Evolutionary conservation across 139 green algal genomes (phyloP).

Genomic region (Bryopsis sp.): DNA sequence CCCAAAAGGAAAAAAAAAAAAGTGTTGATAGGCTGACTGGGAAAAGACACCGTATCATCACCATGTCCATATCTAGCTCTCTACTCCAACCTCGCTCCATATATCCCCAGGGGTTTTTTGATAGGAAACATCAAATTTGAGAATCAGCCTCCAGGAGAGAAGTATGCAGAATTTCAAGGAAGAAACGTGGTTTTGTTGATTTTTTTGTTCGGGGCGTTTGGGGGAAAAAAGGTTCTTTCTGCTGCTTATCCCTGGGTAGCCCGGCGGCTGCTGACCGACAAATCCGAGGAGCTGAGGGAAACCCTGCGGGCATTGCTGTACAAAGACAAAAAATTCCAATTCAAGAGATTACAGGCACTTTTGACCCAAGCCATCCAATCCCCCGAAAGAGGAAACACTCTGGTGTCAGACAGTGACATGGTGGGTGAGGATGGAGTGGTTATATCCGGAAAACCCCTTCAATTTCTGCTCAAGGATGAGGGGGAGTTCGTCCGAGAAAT

Average conservation of each 20-base stretch:
- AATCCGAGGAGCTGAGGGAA: conserved; percentile 50
- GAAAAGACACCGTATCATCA: too few species aligned
- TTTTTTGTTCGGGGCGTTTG: too few species aligned
- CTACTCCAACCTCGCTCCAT: too few species aligned
- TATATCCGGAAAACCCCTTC: conserved; percentile 40
- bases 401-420: neutral
- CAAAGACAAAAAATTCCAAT: conserved; percentile 47
- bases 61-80: too few species aligned
- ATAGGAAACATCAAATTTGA: too few species aligned
- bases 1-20: too few species aligned
- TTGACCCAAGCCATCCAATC: conserved; percentile 44
- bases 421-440: neutral
- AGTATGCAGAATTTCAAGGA: too few species aligned
- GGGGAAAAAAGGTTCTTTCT: conserved; percentile 59
- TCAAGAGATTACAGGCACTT: conserved; percentile 67
- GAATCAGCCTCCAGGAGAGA: too few species aligned
- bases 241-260: conserved; percentile 81
- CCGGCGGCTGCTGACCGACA: conserved; percentile 66
- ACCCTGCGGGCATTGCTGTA: conserved; percentile 75
- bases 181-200: too few species aligned
- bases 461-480: conserved; percentile 62
- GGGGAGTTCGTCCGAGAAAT: conserved; percentile 67
- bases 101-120: too few species aligned
- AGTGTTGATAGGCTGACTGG: too few species aligned
- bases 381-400: neutral